Base-by-base conservation (phyloP, 805 yeast genomes). In the Metschnikowia chrysomelidarum region DNA sequence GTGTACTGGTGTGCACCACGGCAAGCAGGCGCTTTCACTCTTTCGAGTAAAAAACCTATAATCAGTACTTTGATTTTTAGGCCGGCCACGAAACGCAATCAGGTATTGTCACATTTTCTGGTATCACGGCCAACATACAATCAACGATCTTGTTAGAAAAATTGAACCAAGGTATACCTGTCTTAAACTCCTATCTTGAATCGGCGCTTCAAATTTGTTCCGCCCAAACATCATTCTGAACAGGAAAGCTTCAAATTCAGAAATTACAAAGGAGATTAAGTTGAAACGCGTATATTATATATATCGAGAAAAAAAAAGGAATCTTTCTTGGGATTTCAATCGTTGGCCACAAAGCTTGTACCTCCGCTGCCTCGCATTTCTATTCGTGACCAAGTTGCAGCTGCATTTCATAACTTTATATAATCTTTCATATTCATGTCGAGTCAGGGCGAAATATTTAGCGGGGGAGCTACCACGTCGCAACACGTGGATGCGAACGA, bases 401-500 rank as follows among this genome's bases (percentile, higher is more conserved):
- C 16, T 24, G 18, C 27, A 24, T 15, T 6, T 7, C 16, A 15
- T 11, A 15, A 24, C 5, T 8, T 7, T 5, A 7, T n/a, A 7
- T n/a, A 16, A 9, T 15, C 16, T 24, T 10, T n/a, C n/a, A n/a
- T n/a, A n/a, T n/a, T n/a, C n/a, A n/a, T n/a, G n/a, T n/a, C n/a
- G n/a, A 30, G 36, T 22, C 30, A 23, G 34, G 49, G 47, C 15
- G 60, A 56, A 40, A 53, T 56, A 19, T 76, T 75, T 49, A 58
- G 71, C 33, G 80, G 79, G 34, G 81, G 81, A 21, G 80, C 81
- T 30, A 74, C 80, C 36, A 73, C 80, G 19, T 76, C 81, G 21
- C 82, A 76, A 53, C 80, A 75, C 38, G 76, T 84, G 14, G 84
- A 81, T 42, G 88, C 91, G 4, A 69, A 74, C 29, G 80, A 79